Base-by-base conservation (phyloP, 148 eudicot species). In the Chenopodium suecicum region DNA sequence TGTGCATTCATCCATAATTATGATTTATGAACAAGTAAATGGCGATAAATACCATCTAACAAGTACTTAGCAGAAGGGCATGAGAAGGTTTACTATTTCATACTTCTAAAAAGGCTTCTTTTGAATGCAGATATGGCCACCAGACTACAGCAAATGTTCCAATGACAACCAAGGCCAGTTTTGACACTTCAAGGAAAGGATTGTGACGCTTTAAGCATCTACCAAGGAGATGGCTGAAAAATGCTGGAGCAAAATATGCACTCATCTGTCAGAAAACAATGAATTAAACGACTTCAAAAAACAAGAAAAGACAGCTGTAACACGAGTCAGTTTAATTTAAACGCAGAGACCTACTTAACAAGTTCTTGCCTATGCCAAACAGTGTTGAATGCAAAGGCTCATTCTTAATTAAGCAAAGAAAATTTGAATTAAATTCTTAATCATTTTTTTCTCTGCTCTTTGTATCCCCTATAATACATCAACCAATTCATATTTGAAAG, bases 231-330 rank as follows among this genome's bases (percentile, higher is more conserved):
- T 91, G 89, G 88, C 90, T 86, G 86, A 96, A 94, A 87, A 94
- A 94, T 44, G 99, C 98, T 82, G 98, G 98, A 22, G 99, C 99
- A 85, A 86, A 92, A 88, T 96, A 96, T 80, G 94, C 92, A 88
- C 98, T 92, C 99, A 96, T 96, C 98, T 94, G 94, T 89, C 85
- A 58, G 69, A 84, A 69, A 80, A 76, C 27, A 80, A 75, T 23
- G 16, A 17, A 22, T 44, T 20, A 37, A 10, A 54, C 3, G 22
- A 56, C 4, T 56, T 56, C 6, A 56, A 74, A 58, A 17, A 44
- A 47, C 64, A n/a, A 52, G 54, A 41, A 70, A 46, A n/a, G 22
- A 62, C 50, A 74, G 70, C 16, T 67, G 74, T 56, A 32, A 31
- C 17, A 52, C 77, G 25, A 72, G 17, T 60, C 63, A 70, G 16